Conservation (phyloP, 2,329 filamentous ascomycete species). For the Cordyceps fumosorosea region DNA sequence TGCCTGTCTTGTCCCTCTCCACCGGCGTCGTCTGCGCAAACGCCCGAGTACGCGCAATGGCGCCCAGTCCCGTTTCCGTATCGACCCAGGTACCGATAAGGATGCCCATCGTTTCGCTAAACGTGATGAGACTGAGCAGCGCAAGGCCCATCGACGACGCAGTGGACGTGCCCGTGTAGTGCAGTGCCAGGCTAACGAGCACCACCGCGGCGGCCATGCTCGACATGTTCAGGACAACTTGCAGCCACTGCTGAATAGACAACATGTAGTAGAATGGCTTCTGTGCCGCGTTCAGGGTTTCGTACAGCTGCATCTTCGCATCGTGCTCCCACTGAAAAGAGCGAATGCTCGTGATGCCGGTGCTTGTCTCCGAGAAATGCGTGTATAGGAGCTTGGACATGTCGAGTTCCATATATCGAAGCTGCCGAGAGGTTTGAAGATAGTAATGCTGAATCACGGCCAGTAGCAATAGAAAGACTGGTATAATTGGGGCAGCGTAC, state of each 20-base stretch:
- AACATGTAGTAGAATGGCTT: conserved; percentile 30
- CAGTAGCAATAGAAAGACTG: background rate
- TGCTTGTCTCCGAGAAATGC: conserved; percentile 29
- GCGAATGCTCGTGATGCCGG: conserved; percentile 20
- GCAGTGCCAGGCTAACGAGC: conserved; percentile 14
- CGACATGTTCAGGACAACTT: conserved; percentile 34
- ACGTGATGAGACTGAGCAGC: background rate
- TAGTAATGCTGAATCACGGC: conserved; percentile 16
- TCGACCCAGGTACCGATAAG: background rate
- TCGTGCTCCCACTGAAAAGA: conserved; percentile 20
- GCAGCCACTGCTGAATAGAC: conserved; percentile 40
- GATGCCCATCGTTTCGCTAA: background rate
- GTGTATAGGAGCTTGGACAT: conserved; percentile 39
- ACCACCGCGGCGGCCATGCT: conserved; percentile 24
- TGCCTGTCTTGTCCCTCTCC: background rate
- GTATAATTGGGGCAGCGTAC: conserved; percentile 23
- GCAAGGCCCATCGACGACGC: background rate
- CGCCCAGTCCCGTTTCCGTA: background rate
- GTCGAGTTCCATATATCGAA: conserved; percentile 48
- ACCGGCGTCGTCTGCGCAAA: background rate
- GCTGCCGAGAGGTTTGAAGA: conserved; percentile 46
- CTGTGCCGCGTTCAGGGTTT: conserved; percentile 29
- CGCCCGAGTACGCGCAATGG: background rate
- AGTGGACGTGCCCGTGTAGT: background rate
- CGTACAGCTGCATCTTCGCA: conserved; percentile 35